Evolutionary conservation across 495 filamentous ascomycete species (phyloP), one percentile per base, ranked within the genome.

Genomic region (Aspergillus bridgeri): DNA sequence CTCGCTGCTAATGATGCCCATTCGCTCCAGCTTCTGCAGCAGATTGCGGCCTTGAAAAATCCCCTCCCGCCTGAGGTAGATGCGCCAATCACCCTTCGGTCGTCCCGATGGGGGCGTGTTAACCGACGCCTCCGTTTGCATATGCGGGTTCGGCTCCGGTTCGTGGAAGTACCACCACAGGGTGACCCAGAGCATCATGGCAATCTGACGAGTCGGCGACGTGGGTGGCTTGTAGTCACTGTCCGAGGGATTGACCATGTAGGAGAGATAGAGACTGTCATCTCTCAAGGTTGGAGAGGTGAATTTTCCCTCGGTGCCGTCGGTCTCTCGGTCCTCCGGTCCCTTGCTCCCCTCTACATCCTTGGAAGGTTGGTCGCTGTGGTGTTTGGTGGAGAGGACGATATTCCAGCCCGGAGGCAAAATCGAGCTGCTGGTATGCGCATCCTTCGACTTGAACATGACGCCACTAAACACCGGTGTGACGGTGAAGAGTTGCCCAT

Each of bases 151-250:
- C 1, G 80, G 80, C 44, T 76, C 65, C 0, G 73, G 69, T 63
- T 81, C 74, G 58, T 97, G 92, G 68, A 98, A 98, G 74, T 98
- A 98, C 95, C 95, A 98, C 72, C 88, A 95, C 29, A 98, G 74
- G 1, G 90, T 92, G 24, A 90, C 84, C 91, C 93, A 98, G 6
- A 98, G 82, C 90, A 96, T 93, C 89, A 96, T 89, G 56, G 92
- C 92, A 56, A 96, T 87, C 72, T 92, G 89, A 29, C 92, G 78
- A 0, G 91, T 92, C 0, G 89, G 90, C 48, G 91, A 95, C 23
- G 72, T 83, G 11, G 84, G 80, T 0, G 90, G 85, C 61, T 89
- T 90, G 79, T 87, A 95, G 48, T 96, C 90, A 62, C 68, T 82
- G 63, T 77, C 88, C 48, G 87, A 88, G 0, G 92, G 90, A 59